Conservation (phyloP, 1,284 basidiomycete species). For the Sutorius eximius region DNA sequence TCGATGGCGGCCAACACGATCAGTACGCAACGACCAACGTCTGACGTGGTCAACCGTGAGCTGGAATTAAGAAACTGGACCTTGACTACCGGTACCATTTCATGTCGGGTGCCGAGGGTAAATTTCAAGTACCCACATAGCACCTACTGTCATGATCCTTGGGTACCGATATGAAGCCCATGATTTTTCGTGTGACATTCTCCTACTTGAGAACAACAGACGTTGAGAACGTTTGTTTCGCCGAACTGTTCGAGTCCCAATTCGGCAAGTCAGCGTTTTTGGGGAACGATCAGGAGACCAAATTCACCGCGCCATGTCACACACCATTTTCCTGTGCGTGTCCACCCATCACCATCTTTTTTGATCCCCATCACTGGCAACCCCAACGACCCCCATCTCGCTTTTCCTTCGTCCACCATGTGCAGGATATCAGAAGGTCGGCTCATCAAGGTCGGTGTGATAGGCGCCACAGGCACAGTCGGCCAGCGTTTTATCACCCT, state of each 20-base stretch:
- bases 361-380: background rate
- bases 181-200: background rate
- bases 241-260: too few species aligned
- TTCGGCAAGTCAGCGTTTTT: background rate
- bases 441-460: slow-evolving; percentile 81
- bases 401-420: slow-evolving; percentile 9
- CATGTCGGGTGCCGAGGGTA: background rate
- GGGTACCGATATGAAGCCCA: background rate
- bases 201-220: background rate
- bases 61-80: too few species aligned
- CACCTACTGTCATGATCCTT: background rate
- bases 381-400: background rate
- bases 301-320: background rate
- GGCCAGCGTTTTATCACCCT: slow-evolving; percentile 94
- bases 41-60: background rate
- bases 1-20: background rate
- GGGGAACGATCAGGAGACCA: background rate
- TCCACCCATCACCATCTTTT: background rate
- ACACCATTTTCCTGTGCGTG: background rate
- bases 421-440: slow-evolving; percentile 21
- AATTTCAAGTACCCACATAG: background rate
- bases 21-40: background rate
- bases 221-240: background rate
- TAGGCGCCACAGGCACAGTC: slow-evolving; percentile 96
- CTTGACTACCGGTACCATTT: background rate